Evolutionary conservation across 2,329 filamentous ascomycete species (phyloP), one percentile per base, ranked within the genome.

Genomic region (Sporothrix globosa): DNA sequence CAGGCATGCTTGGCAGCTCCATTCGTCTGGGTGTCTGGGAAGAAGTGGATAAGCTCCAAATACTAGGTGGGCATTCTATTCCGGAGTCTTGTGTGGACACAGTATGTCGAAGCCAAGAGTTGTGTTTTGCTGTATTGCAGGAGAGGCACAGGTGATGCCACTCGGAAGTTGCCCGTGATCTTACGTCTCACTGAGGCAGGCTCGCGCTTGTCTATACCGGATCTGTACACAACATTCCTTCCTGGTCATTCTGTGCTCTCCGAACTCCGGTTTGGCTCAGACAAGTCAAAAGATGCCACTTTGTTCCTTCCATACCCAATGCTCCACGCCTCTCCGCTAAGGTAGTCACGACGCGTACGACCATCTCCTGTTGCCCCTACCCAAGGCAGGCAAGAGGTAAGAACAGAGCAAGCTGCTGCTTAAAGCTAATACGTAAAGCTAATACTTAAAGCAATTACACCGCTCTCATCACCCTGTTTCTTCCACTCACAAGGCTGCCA

Each of bases 11-110:
- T 67, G 65, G 63, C 65, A 54, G 30, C 63, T 50, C 50, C 63
- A 67, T 67, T 67, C 34, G 46, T 53, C 48, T 67, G 63, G 63
- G 41, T 34, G 63, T 53, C 44, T 66, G 46, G 63, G 48, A 50
- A 54, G 6, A n/a, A 54, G 50, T 66, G 61, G 61, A 50, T 50
- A 66, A 10, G 46, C 44, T 30, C 44, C 44, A 65, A 50, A 21
- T 44, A 24, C 44, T 24, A 17, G 46, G 58, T 39, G 58, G 58
- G 13, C 24, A 39, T 61, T 46, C 10, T 44, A 1, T 27, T 24
- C 34, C 34, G 24, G 17, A 61, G 56, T 58, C 34, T 54, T 60
- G 34, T 7, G 34, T 60, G 34, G 5, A 10, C 19, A 21, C 34
- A 21, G 21, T 30, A 30, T 30, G 2, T 44, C 41, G 10, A 14